These are phyloP conservation scores for Monosporascus sp. DNA, from an alignment of 2,329 filamentous ascomycete species.

Conservation along the genomic window DNA sequence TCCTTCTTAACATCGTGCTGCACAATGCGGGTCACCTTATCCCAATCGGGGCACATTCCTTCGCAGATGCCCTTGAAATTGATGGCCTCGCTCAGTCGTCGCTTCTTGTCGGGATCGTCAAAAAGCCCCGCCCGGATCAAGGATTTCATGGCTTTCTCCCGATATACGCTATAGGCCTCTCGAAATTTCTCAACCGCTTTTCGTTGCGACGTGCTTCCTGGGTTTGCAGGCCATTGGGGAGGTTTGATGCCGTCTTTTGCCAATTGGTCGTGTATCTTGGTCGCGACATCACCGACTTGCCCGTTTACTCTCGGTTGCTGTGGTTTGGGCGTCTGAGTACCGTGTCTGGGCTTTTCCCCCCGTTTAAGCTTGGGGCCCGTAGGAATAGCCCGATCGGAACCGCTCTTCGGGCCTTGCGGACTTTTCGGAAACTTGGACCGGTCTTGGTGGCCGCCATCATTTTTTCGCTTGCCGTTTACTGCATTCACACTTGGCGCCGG, in stretches of 20 bases:
- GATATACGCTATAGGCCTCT: conserved; percentile 51
- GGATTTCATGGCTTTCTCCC: conserved; percentile 49
- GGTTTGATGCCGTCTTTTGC: conserved; percentile 48
- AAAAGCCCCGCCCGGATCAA: conserved; percentile 56
- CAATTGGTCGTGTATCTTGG: conserved; percentile 46
- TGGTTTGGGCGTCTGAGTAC: neutral
- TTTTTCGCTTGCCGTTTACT: neutral
- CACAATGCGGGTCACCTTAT: conserved; percentile 57
- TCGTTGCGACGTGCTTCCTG: conserved; percentile 46
- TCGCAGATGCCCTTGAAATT: conserved; percentile 64
- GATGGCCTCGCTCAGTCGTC: conserved; percentile 57
- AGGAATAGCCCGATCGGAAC: neutral
- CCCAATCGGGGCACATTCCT: conserved; percentile 65
- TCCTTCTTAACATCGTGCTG: conserved; percentile 52
- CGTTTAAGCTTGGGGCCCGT: neutral
- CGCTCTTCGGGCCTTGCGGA: neutral
- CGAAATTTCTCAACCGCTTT: conserved; percentile 49
- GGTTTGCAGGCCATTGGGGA: conserved; percentile 50
- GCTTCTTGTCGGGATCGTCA: conserved; percentile 59
- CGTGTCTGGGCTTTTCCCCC: neutral
- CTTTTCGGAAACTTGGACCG: neutral
- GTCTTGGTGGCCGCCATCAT: neutral
- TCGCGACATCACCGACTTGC: conserved; percentile 30
- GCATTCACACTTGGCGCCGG: neutral
- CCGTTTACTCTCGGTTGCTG: conserved; percentile 6